Evolutionary conservation across 805 yeast genomes (phyloP).

Genomic region (Sugiyamaella valdiviana): DNA sequence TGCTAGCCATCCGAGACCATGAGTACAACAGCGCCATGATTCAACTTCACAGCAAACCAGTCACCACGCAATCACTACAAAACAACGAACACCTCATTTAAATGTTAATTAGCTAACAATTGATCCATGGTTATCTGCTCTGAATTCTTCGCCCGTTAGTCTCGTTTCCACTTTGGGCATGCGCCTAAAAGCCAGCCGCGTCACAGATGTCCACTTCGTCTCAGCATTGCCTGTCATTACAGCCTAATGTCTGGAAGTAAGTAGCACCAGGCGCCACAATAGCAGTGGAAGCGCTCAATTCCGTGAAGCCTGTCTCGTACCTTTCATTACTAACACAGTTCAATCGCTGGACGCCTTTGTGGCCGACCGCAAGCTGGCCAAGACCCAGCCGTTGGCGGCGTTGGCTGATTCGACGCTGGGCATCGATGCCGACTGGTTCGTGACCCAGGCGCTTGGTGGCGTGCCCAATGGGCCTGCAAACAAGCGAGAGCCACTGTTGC

Average conservation of each 20-base stretch:
- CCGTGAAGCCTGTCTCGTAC: too few relatives aligned
- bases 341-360: slow-evolving; percentile 61
- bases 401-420: slow-evolving; percentile 67
- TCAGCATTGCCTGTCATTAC: not conserved
- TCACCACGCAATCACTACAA: too few relatives aligned
- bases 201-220: not conserved
- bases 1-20: too few relatives aligned
- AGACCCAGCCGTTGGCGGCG: slow-evolving; percentile 55
- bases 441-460: slow-evolving; percentile 47
- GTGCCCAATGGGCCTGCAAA: slow-evolving; percentile 29
- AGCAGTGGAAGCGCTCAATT: too few relatives aligned
- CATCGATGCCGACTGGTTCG: slow-evolving; percentile 76
- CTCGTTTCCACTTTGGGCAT: too few relatives aligned
- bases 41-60: too few relatives aligned
- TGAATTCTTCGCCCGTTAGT: too few relatives aligned
- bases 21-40: too few relatives aligned
- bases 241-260: slow-evolving; percentile 4
- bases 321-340: slow-evolving; percentile 28
- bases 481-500: slow-evolving; percentile 61
- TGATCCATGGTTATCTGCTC: too few relatives aligned
- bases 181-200: too few relatives aligned
- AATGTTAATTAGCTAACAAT: too few relatives aligned
- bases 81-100: too few relatives aligned
- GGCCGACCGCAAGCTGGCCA: slow-evolving; percentile 59
- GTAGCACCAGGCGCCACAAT: not conserved